Conservation (phyloP, 176 grass and related monocot genomes). For the Neostapfia colusana region DNA sequence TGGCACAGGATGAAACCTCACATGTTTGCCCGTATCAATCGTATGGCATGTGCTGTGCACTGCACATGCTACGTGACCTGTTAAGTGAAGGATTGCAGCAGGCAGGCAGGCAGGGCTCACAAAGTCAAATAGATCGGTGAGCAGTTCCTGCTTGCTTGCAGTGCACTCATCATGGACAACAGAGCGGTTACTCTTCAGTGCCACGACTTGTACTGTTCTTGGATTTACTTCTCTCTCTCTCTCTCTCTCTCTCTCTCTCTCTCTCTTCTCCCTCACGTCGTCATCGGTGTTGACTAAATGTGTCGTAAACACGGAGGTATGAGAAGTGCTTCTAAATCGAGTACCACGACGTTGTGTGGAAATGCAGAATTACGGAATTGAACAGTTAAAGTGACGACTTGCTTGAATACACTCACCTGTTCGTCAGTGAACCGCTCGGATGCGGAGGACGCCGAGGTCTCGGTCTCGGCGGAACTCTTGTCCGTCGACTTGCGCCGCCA, state of each 20-base stretch:
- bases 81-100: slow-evolving; percentile 32
- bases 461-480: slow-evolving; percentile 59
- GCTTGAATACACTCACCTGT: slow-evolving; percentile 46
- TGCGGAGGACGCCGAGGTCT: slow-evolving; percentile 62
- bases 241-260: too few species aligned
- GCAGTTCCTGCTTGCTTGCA: slow-evolving; percentile 37
- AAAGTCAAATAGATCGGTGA: slow-evolving; percentile 48
- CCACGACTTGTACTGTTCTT: slow-evolving; percentile 26
- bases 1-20: slow-evolving; percentile 41
- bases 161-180: slow-evolving; percentile 11
- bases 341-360: not conserved
- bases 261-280: slow-evolving; percentile 1
- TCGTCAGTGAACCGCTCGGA: slow-evolving; percentile 67
- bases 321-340: not conserved
- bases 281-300: not conserved
- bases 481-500: slow-evolving; percentile 75
- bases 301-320: not conserved
- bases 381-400: not conserved
- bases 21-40: slow-evolving; percentile 42
- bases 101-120: not conserved
- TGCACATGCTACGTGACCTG: slow-evolving; percentile 57
- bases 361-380: slow-evolving; percentile 4
- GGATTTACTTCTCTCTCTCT: slow-evolving; percentile 5
- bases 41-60: slow-evolving; percentile 21
- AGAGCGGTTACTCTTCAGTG: slow-evolving; percentile 28